phyloP scores from a whole-genome alignment of 192 early-diverging fungal genomes.

The Phlyctochytrium arcticum region DNA sequence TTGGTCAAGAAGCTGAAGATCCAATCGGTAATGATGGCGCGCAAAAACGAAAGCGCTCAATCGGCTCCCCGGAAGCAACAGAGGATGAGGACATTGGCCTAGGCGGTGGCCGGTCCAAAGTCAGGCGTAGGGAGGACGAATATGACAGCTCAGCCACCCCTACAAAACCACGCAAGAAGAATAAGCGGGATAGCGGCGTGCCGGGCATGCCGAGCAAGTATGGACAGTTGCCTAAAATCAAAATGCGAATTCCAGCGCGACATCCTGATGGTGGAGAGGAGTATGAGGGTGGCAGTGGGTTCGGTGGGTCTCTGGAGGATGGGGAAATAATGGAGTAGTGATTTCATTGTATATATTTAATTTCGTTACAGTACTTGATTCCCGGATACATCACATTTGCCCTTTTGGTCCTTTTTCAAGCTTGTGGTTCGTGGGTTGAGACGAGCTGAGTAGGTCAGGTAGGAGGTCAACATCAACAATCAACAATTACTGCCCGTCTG shows the following conservation, averaged over 20 bases:
- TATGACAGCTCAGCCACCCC: not conserved
- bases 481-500: too few species aligned
- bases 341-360: too few species aligned
- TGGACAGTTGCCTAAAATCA: conserved; percentile 14
- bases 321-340: conserved; percentile 18
- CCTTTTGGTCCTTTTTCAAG: too few species aligned
- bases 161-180: not conserved
- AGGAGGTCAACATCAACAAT: too few species aligned
- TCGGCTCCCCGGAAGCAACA: not conserved
- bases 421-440: too few species aligned
- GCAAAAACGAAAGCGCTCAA: not conserved
- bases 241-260: conserved; percentile 10
- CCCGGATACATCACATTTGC: too few species aligned
- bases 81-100: not conserved
- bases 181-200: conserved; percentile 3
- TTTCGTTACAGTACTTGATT: too few species aligned
- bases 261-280: not conserved
- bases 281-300: too few species aligned
- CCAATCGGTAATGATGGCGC: too few species aligned
- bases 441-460: too few species aligned
- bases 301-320: conserved; percentile 12
- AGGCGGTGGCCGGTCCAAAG: not conserved
- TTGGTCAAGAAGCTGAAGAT: not conserved
- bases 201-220: conserved; percentile 11
- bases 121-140: not conserved